Conservation (phyloP, 2,329 filamentous ascomycete species). For the Cytospora chrysosperma region DNA sequence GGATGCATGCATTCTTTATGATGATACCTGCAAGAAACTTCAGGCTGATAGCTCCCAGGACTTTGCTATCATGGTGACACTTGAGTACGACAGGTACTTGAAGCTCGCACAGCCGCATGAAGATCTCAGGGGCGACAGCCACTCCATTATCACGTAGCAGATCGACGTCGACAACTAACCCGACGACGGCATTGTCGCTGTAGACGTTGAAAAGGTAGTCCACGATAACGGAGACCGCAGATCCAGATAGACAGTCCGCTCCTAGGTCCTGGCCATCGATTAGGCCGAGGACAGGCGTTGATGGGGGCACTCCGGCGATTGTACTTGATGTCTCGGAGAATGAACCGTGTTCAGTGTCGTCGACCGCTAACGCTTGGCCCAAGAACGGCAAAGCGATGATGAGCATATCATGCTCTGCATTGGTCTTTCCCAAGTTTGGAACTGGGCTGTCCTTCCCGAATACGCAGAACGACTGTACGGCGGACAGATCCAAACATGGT, state of each 20-base stretch:
- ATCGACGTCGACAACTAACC: constrained; percentile 23
- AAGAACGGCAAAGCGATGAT: constrained; percentile 23
- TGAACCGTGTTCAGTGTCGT: constrained; percentile 19
- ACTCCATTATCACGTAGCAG: constrained; percentile 4
- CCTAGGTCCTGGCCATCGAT: constrained; percentile 25
- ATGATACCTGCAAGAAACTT: constrained; percentile 38
- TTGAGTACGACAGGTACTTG: constrained; percentile 28
- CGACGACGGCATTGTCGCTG: constrained; percentile 23
- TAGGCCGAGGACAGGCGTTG: constrained; percentile 22
- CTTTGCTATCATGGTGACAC: constrained; percentile 26
- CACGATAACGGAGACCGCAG: constrained; percentile 11
- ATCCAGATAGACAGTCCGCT: neutral
- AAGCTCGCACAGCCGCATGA: constrained; percentile 21
- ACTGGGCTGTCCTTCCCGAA: constrained; percentile 24
- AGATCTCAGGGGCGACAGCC: constrained; percentile 13
- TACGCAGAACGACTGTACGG: constrained; percentile 25
- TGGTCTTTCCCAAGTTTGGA: constrained; percentile 23
- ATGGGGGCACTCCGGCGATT: constrained; percentile 20
- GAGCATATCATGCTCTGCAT: constrained; percentile 25
- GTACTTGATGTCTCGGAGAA: constrained; percentile 24
- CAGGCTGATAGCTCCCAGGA: constrained; percentile 31
- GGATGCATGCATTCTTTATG: constrained; percentile 42
- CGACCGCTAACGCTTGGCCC: constrained; percentile 4
- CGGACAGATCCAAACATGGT: constrained; percentile 20
- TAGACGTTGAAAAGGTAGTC: constrained; percentile 23